These are phyloP conservation scores for Stentor roeselii DNA, from an alignment of 73 alveolate genomes.

Conservation along the genomic window DNA sequence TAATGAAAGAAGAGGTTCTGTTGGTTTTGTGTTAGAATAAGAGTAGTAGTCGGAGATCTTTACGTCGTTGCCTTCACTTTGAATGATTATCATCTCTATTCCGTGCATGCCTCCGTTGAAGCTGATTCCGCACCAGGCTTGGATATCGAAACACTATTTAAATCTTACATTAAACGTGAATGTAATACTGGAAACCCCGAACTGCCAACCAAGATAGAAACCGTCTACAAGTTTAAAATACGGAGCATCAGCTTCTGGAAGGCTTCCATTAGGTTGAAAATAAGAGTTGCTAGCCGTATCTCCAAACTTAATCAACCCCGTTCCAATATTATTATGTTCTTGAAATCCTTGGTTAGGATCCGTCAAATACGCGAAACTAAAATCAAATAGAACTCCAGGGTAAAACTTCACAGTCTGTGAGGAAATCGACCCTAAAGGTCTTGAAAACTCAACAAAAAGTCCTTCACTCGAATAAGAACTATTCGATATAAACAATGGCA, in stretches of 20 bases:
- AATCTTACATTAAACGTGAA: background rate
- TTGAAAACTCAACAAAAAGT: background rate
- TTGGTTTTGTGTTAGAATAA: background rate
- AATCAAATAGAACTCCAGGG: background rate
- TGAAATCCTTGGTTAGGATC: background rate
- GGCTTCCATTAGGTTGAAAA: background rate
- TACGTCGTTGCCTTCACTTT: background rate
- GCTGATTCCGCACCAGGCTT: constrained; percentile 16
- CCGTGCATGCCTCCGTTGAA: background rate
- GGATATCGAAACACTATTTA: background rate
- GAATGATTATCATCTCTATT: background rate
- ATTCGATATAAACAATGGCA: background rate
- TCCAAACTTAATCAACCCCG: background rate
- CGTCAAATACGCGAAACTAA: background rate
- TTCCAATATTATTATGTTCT: background rate
- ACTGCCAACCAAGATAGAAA: background rate
- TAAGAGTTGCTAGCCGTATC: background rate
- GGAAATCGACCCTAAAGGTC: background rate
- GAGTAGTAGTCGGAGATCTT: background rate
- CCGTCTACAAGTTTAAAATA: background rate
- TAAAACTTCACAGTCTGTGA: background rate
- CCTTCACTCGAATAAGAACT: background rate
- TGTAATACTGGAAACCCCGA: background rate
- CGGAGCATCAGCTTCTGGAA: no score
- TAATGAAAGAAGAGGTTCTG: background rate